Base-by-base conservation (phyloP, 768 basidiomycete genomes). In the Nevesoporus exiguus region DNA sequence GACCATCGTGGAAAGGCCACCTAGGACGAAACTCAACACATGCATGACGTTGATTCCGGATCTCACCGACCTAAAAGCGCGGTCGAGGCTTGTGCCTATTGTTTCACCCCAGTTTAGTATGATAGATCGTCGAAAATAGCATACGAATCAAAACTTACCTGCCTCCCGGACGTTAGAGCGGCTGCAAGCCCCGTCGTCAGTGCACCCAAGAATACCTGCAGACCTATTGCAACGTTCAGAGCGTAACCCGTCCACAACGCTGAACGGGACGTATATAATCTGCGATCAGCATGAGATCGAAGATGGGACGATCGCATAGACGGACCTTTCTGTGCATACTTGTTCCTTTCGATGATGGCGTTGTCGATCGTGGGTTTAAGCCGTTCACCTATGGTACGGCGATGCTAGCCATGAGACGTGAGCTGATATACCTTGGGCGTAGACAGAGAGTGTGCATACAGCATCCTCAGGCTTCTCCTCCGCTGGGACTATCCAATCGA, bases 141-240 rank as follows among this genome's bases (percentile, higher is more conserved):
- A 1, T 1, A 15, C 2, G 9, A 21, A 33, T 33, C 37, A 39
- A 14, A n/a, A 66, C 74, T 49, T 47, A 76, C 81, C 72, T 77
- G 73, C 8, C 55, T 71, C 8, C 74, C 77, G 19, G 57, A 65
- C 7, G 73, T 66, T 3, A 76, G 71, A 7, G 71, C 73, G 5
- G 83, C 82, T 0, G 85, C 76, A 15, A 88, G 57, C 0, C 81
- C 86, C 0, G 86, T 88, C 7, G 84, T 88, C 27, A 89, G 70
- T 2, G 86, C 78, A 7, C 85, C 86, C 27, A 88, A 68, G 0
- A 84, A 36, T 4, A 88, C 81, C 63, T 88, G 87, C 34, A 85
- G 50, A 13, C 76, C 77, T 41, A 87, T 88, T 0, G 85, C 84
- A 13, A 73, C 49, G 51, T 77, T 77, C 33, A 77, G 68, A 7